Evolutionary conservation across 352 stramenopile genomes (phyloP), one percentile per base, ranked within the genome.

Genomic region (Globisporangium carolinianum): DNA sequence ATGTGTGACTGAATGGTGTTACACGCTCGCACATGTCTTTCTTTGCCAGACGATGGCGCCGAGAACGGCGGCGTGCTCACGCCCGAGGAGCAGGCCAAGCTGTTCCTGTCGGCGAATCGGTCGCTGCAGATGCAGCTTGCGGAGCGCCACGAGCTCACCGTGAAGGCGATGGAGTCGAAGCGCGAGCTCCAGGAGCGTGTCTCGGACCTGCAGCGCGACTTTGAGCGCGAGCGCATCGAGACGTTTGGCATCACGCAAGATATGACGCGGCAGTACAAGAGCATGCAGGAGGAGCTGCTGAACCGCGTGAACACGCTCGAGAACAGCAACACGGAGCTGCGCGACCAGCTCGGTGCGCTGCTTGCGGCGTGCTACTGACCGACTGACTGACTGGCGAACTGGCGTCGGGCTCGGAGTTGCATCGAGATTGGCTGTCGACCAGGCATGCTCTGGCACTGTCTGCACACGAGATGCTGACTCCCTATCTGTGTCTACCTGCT

Each of bases 261-360:
- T 65, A 98, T 98, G 93, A 98, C 94, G 51, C 78, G 95, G 8
- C 94, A 98, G 76, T 98, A 98, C 75, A 98, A 98, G 72, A 95
- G 89, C 58, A 98, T 98, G 93, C 91, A 98, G 62, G 88, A 96
- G 50, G 85, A 97, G 60, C 69, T 97, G 36, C 70, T 96, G 5
- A 91, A 95, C 47, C 81, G 88, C 14, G 79, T 94, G 61, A 91
- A 90, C 59, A 73, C 71, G 37, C 73, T 97, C 32, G 92, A 98
- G 65, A 94, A 94, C 55, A 87, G 86, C 48, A 98, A 98, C 69
- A 83, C 91, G 38, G 87, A 96, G 53, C 72, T 98, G 7, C 86
- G 90, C 8, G 94, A 98, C 65, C 85, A 97, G 58, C 64, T 98
- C n/a, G 83, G 79, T 89, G 62, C 8, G 54, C 42, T 51, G 9